These are phyloP conservation scores for Sisymbrium altissimum DNA, from an alignment of 345 rosid genomes.

Conservation along the genomic window DNA sequence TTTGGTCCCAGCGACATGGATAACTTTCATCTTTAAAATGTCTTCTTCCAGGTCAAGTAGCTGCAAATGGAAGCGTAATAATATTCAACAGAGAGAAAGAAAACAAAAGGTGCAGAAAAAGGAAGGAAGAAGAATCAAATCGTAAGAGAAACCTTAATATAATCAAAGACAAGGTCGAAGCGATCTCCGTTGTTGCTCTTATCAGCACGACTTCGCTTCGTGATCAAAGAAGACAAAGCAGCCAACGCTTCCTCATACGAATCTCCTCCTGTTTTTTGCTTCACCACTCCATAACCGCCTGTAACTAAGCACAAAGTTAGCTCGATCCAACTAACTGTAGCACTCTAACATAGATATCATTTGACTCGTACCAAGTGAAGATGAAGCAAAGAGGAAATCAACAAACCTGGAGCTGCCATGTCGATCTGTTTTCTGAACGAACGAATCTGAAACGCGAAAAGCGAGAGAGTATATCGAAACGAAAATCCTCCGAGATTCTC, in stretches of 20 bases:
- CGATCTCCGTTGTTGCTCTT: constrained; percentile 82
- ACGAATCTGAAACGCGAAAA: constrained; percentile 26
- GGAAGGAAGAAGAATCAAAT: background rate
- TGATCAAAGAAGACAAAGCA: constrained; percentile 78
- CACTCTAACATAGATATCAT: background rate
- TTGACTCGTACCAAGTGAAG: background rate
- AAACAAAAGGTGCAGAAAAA: background rate
- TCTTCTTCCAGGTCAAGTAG: constrained; percentile 78
- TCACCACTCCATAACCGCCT: constrained; percentile 39
- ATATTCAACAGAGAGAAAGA: background rate
- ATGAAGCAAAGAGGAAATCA: background rate
- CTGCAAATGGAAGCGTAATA: constrained; percentile 32
- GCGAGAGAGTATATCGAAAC: background rate
- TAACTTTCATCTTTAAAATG: constrained; percentile 70
- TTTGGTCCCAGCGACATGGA: constrained; percentile 98
- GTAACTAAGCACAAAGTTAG: background rate
- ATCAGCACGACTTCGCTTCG: constrained; percentile 87
- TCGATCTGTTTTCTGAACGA: constrained; percentile 31
- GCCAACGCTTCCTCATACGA: constrained; percentile 76
- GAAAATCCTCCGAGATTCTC: constrained; percentile 5
- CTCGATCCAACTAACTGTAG: constrained; percentile 11
- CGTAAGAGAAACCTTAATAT: constrained; percentile 54
- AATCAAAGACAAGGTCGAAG: constrained; percentile 78
- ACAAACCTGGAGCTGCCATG: constrained; percentile 31
- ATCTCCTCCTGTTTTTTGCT: constrained; percentile 11